Evolutionary conservation across 805 yeast species (phyloP), one percentile per base, ranked within the genome.

Genomic region (Yarrowia sp.): DNA sequence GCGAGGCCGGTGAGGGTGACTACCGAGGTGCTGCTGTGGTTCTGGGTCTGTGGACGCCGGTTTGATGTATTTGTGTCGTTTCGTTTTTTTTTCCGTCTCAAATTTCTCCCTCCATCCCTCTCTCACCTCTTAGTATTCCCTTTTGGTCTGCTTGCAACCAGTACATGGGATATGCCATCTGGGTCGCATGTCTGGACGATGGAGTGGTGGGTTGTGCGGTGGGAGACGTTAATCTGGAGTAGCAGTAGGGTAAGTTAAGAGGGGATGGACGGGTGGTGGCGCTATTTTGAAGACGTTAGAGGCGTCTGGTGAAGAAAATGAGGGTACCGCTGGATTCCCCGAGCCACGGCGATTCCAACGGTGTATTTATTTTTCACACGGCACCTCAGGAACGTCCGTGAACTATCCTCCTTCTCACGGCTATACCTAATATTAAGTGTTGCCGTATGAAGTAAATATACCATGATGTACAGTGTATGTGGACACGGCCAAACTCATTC

Each of bases 161-260:
- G 58, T 52, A 52, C 58, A 52, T 52, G 43, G 43, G 33, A 36
- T 52, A 36, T 52, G 58, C 58, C 58, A 52, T 50, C 56, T 17
- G 33, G 43, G 30, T 52, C 58, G 58, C 58, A 52, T 52, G 49
- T 30, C 36, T 13, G 10, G 38, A 10, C 38, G 38, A 36, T 30
- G 34, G 55, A 4, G 40, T 12, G 12, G 6, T 39, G 7, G 10
- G 36, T 34, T 39, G 24, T 6, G 30, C 34, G 58, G 43, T 36
- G 34, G 43, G 43, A 52, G 58, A 38, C 43, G 40, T 6, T 4
- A 24, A 40, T 24, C 30, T 24, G n/a, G 7, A n/a, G 19, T 14
- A 7, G 5, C 15, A 42, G 42, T 17, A 34, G 56, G 56, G 56
- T 52, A 52, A 52, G 33, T 14, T 24, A 12, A 8, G 47, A 19